A percentile compares a stretch with the other conserved stretches of the same genome.
Evolutionary conservation across 2,329 filamentous ascomycete genomes (phyloP).

Genomic region (Dothistroma pini): DNA sequence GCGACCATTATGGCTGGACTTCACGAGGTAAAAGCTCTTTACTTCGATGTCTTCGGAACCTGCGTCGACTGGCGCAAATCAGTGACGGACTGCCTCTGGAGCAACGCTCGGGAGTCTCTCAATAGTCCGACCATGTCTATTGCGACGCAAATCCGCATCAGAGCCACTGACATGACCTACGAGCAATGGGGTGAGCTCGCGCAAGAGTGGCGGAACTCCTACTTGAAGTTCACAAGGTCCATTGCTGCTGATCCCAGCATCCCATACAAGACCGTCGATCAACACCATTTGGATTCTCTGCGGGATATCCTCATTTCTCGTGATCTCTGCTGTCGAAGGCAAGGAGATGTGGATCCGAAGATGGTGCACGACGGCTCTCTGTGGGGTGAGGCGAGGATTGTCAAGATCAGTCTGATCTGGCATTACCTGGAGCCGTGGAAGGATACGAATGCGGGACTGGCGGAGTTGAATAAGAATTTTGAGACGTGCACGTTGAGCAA

Average conservation of each 20-base stretch:
- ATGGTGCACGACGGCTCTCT: conserved; percentile 41
- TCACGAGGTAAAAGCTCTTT: conserved; percentile 53
- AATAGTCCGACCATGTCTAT: conserved; percentile 46
- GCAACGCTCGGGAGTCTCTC: conserved; percentile 48
- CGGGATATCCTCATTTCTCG: conserved; percentile 55
- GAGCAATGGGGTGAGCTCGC: conserved; percentile 47
- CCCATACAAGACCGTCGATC: conserved; percentile 66
- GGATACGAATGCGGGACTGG: conserved; percentile 59
- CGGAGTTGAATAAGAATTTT: conserved; percentile 45
- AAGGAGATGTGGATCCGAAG: conserved; percentile 1
- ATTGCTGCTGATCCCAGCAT: conserved; percentile 45
- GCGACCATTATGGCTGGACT: not conserved
- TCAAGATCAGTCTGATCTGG: conserved; percentile 59
- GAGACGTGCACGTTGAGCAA: conserved; percentile 69
- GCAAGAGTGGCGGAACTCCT: conserved; percentile 64
- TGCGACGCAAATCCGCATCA: conserved; percentile 45
- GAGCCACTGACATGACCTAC: conserved; percentile 48
- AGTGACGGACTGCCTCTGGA: conserved; percentile 57
- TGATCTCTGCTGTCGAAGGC: conserved; percentile 16
- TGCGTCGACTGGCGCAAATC: conserved; percentile 73
- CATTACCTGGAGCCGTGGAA: conserved; percentile 68
- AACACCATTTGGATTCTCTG: conserved; percentile 65
- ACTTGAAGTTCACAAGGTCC: conserved; percentile 47
- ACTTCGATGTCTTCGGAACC: conserved; percentile 77
- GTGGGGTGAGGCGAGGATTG: conserved; percentile 47